Base-by-base conservation (phyloP, 2,329 filamentous ascomycete genomes). In the Colletotrichum plurivorum region DNA sequence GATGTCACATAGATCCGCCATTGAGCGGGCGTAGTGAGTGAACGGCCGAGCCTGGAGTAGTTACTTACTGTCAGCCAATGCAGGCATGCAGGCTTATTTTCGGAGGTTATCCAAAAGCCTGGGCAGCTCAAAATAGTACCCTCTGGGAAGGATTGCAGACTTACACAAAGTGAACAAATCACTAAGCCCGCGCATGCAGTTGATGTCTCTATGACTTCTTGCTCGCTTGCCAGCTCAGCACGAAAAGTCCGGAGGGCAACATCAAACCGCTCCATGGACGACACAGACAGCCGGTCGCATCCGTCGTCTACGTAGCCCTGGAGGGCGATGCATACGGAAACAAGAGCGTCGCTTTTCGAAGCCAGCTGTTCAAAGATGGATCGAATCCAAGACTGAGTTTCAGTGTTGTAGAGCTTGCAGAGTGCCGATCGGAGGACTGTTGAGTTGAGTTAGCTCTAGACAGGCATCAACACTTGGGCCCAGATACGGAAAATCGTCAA, bases 361-460 rank as follows among this genome's bases (percentile, higher is more conserved):
- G 55, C 55, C 22, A 46, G 15, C 1, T 46, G 39, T 22, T 57
- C 55, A 18, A 57, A 57, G 9, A 57, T 27, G 18, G 55, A 39
- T 20, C 25, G 41, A 15, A 57, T 57, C 55, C 55, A 57, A 13
- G 41, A 57, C 41, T 46, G 55, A 5, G 41, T 46, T 18, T 57
- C 55, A 5, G 55, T 18, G 22, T 31, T 57, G 2, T 57, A 57
- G 1, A 57, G 4, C 20, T 31, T 25, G 20, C 41, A 43, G n/a
- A 57, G 55, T 15, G 20, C 41, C 7, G 39, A 46, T n/a, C 7
- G 46, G 20, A 57, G 25, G 36, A 57, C 55, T 43, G 41, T 43
- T 43, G 15, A 43, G 15, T 43, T n/a, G 6, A 43, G 41, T 43
- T 43, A 13, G 16, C 4, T n/a, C 41, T 43, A 15, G 16, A 5